Percentiles rank a stretch among this genome's conserved stretches.
Evolutionary conservation across 306 rosid genomes (phyloP).

Genomic region (Arachis hypogaea): DNA sequence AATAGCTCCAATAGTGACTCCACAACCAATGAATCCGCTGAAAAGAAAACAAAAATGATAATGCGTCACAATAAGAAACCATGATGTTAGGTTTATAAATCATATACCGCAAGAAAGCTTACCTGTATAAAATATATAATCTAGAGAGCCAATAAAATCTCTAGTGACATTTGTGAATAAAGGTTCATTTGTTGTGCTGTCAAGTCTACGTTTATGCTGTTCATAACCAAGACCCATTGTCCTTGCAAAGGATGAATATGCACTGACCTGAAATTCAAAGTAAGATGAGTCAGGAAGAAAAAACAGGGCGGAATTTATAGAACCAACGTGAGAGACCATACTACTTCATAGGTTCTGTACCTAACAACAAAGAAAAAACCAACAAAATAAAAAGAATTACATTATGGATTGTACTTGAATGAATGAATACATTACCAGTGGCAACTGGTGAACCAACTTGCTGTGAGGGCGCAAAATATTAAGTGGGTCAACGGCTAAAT

Average conservation of each 20-base stretch:
- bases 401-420: slow-evolving; percentile 2
- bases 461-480: slow-evolving; percentile 86
- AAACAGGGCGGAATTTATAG: background rate
- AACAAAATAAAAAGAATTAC: background rate
- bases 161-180: slow-evolving; percentile 90
- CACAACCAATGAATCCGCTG: slow-evolving; percentile 97
- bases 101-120: slow-evolving; percentile 31
- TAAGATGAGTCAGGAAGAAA: slow-evolving; percentile 11
- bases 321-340: no score
- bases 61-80: slow-evolving; percentile 22
- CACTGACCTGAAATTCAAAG: slow-evolving; percentile 74
- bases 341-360: no score
- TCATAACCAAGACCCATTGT: slow-evolving; percentile 72
- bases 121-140: slow-evolving; percentile 99
- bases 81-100: background rate
- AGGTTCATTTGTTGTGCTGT: slow-evolving; percentile 83
- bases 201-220: slow-evolving; percentile 86
- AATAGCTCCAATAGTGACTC: slow-evolving; percentile 94
- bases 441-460: slow-evolving; percentile 92
- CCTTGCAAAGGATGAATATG: slow-evolving; percentile 90
- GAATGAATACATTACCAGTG: slow-evolving; percentile 62
- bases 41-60: slow-evolving; percentile 48
- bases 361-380: no score
- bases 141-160: slow-evolving; percentile 96
- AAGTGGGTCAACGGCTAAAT: slow-evolving; percentile 90